Conservation (phyloP, 805 yeast species). For the Crinitomyces ghanaensis region DNA sequence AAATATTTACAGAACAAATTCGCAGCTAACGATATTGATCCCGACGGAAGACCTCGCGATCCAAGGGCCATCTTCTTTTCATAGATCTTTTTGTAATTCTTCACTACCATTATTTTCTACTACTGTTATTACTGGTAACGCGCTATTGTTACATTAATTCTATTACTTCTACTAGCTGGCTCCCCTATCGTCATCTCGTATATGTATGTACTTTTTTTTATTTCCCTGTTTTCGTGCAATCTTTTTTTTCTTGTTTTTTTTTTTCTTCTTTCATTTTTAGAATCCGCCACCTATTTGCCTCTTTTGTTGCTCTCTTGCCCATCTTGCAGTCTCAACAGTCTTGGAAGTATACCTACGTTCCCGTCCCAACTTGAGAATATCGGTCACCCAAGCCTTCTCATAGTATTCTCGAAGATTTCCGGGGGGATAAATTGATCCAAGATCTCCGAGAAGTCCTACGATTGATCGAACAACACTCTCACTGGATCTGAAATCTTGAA, state of each 20-base stretch:
- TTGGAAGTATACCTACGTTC: conserved; percentile 44
- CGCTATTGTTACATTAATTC: too few species aligned
- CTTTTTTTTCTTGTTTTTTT: too few species aligned
- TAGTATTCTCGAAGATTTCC: conserved; percentile 63
- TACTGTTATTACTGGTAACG: too few species aligned
- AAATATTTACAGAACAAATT: conserved; percentile 37
- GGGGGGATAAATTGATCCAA: conserved; percentile 73
- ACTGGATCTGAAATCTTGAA: conserved; percentile 45
- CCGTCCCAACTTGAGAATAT: conserved; percentile 64
- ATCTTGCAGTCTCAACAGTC: conserved; percentile 87
- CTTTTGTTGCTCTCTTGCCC: conserved; percentile 88
- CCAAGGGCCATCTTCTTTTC: conserved; percentile 42
- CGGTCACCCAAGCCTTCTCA: conserved; percentile 67
- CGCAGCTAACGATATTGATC: conserved; percentile 41
- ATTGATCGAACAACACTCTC: conserved; percentile 73
- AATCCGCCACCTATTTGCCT: conserved; percentile 21
- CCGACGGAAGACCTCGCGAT: conserved; percentile 58
- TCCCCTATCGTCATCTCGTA: too few species aligned
- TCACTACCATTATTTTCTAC: too few species aligned
- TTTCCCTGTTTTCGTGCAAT: too few species aligned
- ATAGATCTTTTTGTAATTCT: too few species aligned
- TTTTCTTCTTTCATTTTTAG: too few species aligned
- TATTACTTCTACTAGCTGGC: too few species aligned
- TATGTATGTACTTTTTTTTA: too few species aligned
- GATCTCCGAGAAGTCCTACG: conserved; percentile 86